phyloP scores from a whole-genome alignment of 306 rosid genomes.

The Citrullus mucosospermus region DNA sequence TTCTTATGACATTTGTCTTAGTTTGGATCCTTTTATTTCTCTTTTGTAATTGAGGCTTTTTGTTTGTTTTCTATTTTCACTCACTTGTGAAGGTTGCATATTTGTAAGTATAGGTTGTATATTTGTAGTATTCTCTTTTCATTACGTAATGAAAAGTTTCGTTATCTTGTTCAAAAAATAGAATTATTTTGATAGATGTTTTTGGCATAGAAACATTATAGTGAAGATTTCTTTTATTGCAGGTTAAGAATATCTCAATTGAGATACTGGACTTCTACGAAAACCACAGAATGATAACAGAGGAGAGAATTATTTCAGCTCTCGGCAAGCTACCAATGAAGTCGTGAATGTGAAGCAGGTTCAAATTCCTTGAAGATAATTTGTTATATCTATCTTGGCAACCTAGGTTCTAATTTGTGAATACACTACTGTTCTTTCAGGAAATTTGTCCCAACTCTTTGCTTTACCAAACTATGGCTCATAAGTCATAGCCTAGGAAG shows the following conservation, averaged over 20 bases:
- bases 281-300: slow-evolving; percentile 35
- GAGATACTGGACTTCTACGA: slow-evolving; percentile 89
- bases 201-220: not conserved
- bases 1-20: too few species aligned
- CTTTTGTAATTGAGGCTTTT: too few species aligned
- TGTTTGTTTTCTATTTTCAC: too few species aligned
- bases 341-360: slow-evolving; percentile 12
- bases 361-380: not conserved
- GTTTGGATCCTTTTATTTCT: too few species aligned
- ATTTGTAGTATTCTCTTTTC: too few species aligned
- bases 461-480: not conserved
- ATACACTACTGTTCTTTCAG: not conserved
- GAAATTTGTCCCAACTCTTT: not conserved
- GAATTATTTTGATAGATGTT: too few species aligned
- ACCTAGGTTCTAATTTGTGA: not conserved
- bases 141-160: too few species aligned
- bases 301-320: slow-evolving; percentile 55
- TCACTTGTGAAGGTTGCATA: too few species aligned
- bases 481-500: too few species aligned
- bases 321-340: slow-evolving; percentile 44
- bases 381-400: not conserved
- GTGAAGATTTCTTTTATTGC: slow-evolving; percentile 10
- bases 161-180: too few species aligned
- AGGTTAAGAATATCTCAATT: slow-evolving; percentile 84
- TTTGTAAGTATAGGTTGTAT: too few species aligned